phyloP scores from a whole-genome alignment of 306 rosid genomes.

The Glycine latifolia region DNA sequence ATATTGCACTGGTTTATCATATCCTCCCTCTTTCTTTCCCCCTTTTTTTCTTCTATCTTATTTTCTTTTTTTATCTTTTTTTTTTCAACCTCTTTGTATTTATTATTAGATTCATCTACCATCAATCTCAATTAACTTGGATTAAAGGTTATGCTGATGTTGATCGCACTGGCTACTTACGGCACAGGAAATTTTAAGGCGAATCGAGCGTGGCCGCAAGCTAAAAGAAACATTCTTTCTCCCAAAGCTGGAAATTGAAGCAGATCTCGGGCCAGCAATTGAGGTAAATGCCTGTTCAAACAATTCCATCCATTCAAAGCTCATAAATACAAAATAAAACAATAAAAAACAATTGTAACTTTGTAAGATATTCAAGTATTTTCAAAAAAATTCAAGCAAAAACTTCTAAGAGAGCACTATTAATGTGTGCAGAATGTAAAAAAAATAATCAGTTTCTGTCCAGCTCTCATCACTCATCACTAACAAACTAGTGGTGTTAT shows the following conservation, averaged over 20 bases:
- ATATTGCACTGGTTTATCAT: constrained; percentile 28
- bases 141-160: no score
- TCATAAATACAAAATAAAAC: background rate
- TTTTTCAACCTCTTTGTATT: no score
- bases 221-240: constrained; percentile 52
- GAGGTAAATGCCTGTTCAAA: constrained; percentile 54
- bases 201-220: constrained; percentile 45
- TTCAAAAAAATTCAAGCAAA: background rate
- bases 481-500: background rate
- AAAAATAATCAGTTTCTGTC: background rate
- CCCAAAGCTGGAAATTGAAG: constrained; percentile 49
- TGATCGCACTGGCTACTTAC: constrained; percentile 48
- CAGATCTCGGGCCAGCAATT: constrained; percentile 40
- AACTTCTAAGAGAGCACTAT: background rate
- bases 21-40: no score
- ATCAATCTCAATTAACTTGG: no score
- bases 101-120: no score
- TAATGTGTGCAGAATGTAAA: background rate
- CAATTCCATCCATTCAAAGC: constrained; percentile 18
- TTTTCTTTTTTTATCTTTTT: no score
- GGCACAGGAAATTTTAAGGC: constrained; percentile 62
- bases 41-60: no score
- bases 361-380: background rate
- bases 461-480: constrained; percentile 3
- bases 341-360: background rate